Base-by-base conservation (phyloP, 2,329 filamentous ascomycete genomes). In the Aureobasidium sp. region DNA sequence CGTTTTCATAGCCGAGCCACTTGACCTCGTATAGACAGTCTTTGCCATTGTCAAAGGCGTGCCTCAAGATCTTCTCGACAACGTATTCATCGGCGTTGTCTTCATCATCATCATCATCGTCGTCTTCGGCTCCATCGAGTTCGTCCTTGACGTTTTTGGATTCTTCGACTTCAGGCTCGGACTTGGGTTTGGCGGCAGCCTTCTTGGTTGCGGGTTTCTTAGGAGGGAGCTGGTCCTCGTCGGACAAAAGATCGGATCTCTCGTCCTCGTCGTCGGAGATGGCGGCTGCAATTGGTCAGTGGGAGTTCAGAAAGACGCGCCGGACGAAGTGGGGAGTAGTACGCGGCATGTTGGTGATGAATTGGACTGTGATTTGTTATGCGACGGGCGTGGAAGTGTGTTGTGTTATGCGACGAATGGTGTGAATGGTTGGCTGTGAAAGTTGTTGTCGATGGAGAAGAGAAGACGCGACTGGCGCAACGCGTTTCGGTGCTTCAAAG, bases 1-100 rank as follows among this genome's bases (percentile, higher is more conserved):
- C 84, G 64, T 85, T 82, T 0, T 89, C 83, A 64, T 87, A 94
- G 3, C 89, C 89, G 65, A 89, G 84, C 90, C 90, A 94, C 69
- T 93, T 91, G 37, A 94, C 88, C 57, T 87, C 80, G 69, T 88
- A 91, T 50, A 80, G 79, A 0, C 86, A 68, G 5, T 72, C 71
- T 25, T 82, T 84, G 57, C 82, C 76, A 39, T 82, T 78, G 41
- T 82, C 78, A 48, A 87, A 79, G 60, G 82, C 79, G 73, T 93
- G 90, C 34, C 76, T 79, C 49, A 86, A 70, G 67, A 94, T 91
- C 67, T 84, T 82, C 70, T 93, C 88, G 5, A 94, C 89, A 13
- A 90, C 82, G 68, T 83, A 83, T 36, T 79, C 77, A 27, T 81
- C 75, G 5, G 74, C 75, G 13, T 73, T 70, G 13, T 74, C 73